These are phyloP conservation scores for Yamadazyma sp. DNA, from an alignment of 805 yeast species.

Conservation along the genomic window DNA sequence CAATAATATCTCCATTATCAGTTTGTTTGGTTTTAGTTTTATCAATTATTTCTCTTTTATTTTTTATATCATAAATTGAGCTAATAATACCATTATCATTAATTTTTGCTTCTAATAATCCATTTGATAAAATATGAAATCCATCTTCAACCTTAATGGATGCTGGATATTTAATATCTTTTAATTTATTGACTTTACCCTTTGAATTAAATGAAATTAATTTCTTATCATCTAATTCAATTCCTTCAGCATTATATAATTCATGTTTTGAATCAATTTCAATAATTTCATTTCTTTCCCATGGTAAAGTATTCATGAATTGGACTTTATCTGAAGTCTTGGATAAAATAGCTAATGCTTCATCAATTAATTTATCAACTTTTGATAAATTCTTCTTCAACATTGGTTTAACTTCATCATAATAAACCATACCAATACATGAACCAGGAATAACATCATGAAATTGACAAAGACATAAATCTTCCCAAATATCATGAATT, in stretches of 20 bases:
- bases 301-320: constrained; percentile 58
- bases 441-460: constrained; percentile 99
- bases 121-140: constrained; percentile 54
- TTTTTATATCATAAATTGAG: constrained; percentile 58
- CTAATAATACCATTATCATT: constrained; percentile 51
- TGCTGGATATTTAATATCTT: constrained; percentile 45
- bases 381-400: constrained; percentile 53
- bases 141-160: constrained; percentile 31
- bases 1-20: constrained; percentile 24
- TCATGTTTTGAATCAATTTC: constrained; percentile 21
- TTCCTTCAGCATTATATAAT: constrained; percentile 10
- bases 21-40: constrained; percentile 47
- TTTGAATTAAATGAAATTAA: constrained; percentile 21
- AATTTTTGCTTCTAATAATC: constrained; percentile 55
- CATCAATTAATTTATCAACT: constrained; percentile 50
- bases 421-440: constrained; percentile 85
- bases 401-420: constrained; percentile 81
- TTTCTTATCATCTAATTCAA: constrained; percentile 8
- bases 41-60: constrained; percentile 65
- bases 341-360: constrained; percentile 37
- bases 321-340: not conserved
- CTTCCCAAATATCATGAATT: constrained; percentile 79
- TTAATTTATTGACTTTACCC: constrained; percentile 20
- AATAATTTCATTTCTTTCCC: constrained; percentile 54
- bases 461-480: constrained; percentile 85